Conservation (phyloP, 805 yeast species). For the Ascoidea rubescens region DNA sequence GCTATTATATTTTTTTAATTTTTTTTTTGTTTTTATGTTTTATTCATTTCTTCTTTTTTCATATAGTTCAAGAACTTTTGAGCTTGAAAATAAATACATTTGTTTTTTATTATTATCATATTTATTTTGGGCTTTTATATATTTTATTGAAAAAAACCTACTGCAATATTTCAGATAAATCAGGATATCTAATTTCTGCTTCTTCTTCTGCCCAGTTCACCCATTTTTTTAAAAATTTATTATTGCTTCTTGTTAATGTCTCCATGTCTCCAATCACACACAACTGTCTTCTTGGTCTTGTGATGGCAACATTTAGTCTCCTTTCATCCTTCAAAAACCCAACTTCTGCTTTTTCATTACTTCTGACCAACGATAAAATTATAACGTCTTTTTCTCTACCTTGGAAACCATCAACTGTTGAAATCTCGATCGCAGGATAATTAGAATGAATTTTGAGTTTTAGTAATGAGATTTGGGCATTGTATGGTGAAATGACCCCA, state of each 20-base stretch:
- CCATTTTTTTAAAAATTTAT: slow-evolving; percentile 48
- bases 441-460: slow-evolving; percentile 26
- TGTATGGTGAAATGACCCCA: slow-evolving; percentile 85
- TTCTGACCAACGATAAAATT: slow-evolving; percentile 66
- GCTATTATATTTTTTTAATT: no score
- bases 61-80: no score
- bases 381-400: slow-evolving; percentile 91
- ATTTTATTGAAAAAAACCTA: no score
- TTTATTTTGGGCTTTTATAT: no score
- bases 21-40: no score
- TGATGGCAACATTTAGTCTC: slow-evolving; percentile 86
- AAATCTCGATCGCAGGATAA: slow-evolving; percentile 47
- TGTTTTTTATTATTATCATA: no score
- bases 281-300: slow-evolving; percentile 75
- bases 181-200: slow-evolving; percentile 58
- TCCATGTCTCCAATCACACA: slow-evolving; percentile 83
- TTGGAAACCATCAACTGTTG: slow-evolving; percentile 94
- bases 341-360: slow-evolving; percentile 54
- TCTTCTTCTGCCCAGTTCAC: slow-evolving; percentile 52
- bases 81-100: no score
- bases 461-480: slow-evolving; percentile 65
- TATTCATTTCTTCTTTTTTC: no score
- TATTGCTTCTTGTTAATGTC: slow-evolving; percentile 30
- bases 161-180: slow-evolving; percentile 11
- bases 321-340: slow-evolving; percentile 75